Conservation (phyloP, 164 flowering plant genomes). For the Vitis amurensis region DNA sequence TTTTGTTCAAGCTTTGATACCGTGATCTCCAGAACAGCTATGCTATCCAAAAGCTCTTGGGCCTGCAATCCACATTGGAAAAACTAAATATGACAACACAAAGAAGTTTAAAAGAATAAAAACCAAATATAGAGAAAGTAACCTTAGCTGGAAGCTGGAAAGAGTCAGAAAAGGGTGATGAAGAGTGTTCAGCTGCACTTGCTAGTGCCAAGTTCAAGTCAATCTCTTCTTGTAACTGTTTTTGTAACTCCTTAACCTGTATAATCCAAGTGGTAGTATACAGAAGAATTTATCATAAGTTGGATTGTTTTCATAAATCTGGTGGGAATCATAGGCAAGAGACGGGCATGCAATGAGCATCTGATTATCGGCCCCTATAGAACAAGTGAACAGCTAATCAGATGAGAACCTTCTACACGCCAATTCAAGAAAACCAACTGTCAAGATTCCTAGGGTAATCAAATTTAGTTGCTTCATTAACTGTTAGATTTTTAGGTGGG, state of each 20-base stretch:
- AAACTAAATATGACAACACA: no score
- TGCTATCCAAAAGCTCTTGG: constrained; percentile 34
- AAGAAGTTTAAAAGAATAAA: neutral
- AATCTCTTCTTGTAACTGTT: constrained; percentile 39
- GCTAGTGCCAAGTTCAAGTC: constrained; percentile 36
- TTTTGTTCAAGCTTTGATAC: constrained; percentile 46
- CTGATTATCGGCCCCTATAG: no score
- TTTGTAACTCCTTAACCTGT: constrained; percentile 34
- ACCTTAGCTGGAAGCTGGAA: constrained; percentile 38
- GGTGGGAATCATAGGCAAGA: no score
- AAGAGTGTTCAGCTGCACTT: constrained; percentile 29
- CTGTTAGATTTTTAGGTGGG: no score
- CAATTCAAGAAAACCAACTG: no score
- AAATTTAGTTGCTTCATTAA: no score
- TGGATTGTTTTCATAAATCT: neutral
- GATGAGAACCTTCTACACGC: no score
- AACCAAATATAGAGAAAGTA: neutral
- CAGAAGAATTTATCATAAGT: neutral
- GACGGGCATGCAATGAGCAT: no score
- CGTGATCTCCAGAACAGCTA: constrained; percentile 37
- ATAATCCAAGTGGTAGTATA: neutral
- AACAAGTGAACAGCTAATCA: no score
- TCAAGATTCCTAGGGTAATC: no score
- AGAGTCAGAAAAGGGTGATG: constrained; percentile 19
- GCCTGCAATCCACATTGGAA: constrained; percentile 22